Evolutionary conservation across 129 eudicot genomes (phyloP), one percentile per base, ranked within the genome.

Genomic region (Flaveria robusta): DNA sequence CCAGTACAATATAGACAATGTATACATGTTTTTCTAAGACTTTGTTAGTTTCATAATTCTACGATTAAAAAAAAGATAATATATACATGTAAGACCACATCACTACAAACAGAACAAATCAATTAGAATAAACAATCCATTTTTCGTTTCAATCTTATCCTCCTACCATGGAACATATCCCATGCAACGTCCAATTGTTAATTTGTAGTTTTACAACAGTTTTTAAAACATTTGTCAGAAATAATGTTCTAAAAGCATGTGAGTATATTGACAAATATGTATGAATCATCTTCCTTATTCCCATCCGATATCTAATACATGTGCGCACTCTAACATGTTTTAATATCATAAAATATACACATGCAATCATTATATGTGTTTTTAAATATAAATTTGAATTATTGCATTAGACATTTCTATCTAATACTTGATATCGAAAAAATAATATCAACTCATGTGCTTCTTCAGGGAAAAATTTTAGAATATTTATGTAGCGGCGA

Each of bases 241-340:
- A 70, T 78, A 60, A 78, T 60, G 76, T 70, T 59, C 26, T 59
- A 42, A 69, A 69, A 45, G 71, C 82, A 78, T 70, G 71, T 46
- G 64, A 26, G 16, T 20, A 20, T 69, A 45, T 45, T 78, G 70
- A 69, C 76, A 47, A 69, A 49, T 78, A 66, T 34, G 39, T 29
- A 69, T 69, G 69, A 27, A 43, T 26, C 51, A 45, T 78, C 75
- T 77, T 55, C 2, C 46, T 68, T 23, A 12, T 42, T 68, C 26
- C 27, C 49, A 27, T 46, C 50, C 46, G 64, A 58, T 43, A 58
- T 34, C 23, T 70, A 69, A 78, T 78, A 78, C 71, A 78, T 69
- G 71, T 70, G 64, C 70, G 26, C 46, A 46, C 51, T 50, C 52
- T 68, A 24, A 26, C 31, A 58, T 58, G 41, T 69, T 68, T 13